Conservation (phyloP, 2,329 filamentous ascomycete genomes). For the Bipolaris oryzae region DNA sequence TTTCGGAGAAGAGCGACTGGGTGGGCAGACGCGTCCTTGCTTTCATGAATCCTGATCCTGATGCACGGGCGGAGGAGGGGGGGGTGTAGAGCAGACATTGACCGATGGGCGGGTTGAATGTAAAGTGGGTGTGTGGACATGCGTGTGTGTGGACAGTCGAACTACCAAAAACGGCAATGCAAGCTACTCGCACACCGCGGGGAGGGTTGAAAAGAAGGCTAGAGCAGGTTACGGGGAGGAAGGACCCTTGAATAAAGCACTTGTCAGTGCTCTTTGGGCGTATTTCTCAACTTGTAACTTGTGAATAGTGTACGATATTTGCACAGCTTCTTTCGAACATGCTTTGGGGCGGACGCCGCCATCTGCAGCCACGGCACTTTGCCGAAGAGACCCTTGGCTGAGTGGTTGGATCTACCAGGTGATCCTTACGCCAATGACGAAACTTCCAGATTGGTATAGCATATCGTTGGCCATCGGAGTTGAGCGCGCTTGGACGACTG, state of each 20-base stretch:
- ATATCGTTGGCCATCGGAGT: slow-evolving; percentile 18
- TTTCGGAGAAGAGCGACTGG: slow-evolving; percentile 18
- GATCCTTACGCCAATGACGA: background rate
- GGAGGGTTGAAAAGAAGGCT: no score
- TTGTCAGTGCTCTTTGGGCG: no score
- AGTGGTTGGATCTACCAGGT: background rate
- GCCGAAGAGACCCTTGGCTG: slow-evolving; percentile 1
- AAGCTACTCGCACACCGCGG: no score
- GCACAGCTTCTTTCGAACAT: background rate
- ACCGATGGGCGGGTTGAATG: slow-evolving; percentile 3
- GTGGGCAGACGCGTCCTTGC: background rate
- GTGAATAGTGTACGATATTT: no score
- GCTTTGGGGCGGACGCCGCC: background rate
- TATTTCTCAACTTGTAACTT: no score
- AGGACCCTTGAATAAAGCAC: no score
- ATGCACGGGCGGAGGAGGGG: background rate
- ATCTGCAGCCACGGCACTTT: slow-evolving; percentile 11
- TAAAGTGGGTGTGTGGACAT: background rate
- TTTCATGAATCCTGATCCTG: slow-evolving; percentile 1
- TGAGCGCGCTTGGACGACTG: slow-evolving; percentile 11
- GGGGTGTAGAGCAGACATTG: slow-evolving; percentile 7
- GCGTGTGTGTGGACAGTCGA: background rate
- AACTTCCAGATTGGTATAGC: slow-evolving; percentile 12
- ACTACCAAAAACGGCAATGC: background rate
- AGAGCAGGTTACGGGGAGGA: no score